Conservation (phyloP, 306 rosid genomes). For the Fragaria nilgerrensis region DNA sequence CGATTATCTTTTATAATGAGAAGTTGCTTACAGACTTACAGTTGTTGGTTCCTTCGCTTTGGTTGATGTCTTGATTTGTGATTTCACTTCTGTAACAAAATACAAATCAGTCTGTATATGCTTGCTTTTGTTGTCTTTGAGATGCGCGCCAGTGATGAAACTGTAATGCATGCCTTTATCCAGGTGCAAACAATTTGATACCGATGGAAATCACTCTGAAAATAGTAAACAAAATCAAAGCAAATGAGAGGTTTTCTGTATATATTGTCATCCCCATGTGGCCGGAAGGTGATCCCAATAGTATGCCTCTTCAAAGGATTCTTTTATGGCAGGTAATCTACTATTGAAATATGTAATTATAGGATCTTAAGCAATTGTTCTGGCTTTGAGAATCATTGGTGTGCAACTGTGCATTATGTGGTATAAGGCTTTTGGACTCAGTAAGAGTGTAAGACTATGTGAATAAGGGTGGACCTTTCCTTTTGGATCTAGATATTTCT, state of each 20-base stretch:
- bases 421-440: no score
- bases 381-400: not conserved
- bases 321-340: slow-evolving; percentile 78
- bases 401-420: no score
- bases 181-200: slow-evolving; percentile 72
- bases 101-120: not conserved
- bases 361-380: slow-evolving; percentile 1
- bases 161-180: not conserved
- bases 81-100: no score
- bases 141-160: not conserved
- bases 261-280: slow-evolving; percentile 83
- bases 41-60: not conserved
- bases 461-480: no score
- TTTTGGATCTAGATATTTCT: not conserved
- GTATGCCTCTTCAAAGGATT: slow-evolving; percentile 56
- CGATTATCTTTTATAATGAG: not conserved
- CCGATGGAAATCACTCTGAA: slow-evolving; percentile 82
- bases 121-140: not conserved
- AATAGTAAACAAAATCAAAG: slow-evolving; percentile 64
- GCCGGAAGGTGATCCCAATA: slow-evolving; percentile 84
- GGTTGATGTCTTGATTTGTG: not conserved
- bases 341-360: not conserved
- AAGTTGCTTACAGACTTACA: no score
- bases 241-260: slow-evolving; percentile 55
- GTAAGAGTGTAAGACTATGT: no score